Base-by-base conservation (phyloP, 306 rosid genomes). In the Prunus mume region DNA sequence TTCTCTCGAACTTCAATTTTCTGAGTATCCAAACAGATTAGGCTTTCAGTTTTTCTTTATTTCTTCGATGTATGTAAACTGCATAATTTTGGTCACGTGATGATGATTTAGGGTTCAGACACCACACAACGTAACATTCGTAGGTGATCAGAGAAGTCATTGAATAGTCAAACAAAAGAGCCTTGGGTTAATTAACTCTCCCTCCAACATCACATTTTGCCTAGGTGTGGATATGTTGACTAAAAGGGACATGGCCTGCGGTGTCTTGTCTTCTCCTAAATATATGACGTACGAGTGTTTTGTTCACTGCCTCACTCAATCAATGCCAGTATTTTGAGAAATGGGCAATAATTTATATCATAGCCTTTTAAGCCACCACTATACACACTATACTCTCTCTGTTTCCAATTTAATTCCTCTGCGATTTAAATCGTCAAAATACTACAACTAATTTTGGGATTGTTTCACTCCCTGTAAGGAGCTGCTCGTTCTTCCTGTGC, bases 401-500 rank as follows among this genome's bases (percentile, higher is more conserved):
- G n/a, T 62, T 7, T 62, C 4, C 2, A 27, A 2, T 60, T 25
- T 12, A 24, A 17, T 9, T 60, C 34, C 65, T 12, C 25, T 38
- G 27, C 15, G 6, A 56, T 56, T 56, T 55, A 20, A 34, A 3
- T 55, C 0, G 14, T 56, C 28, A 22, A 56, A 20, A 56, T 9
- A 56, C 22, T 56, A 56, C 14, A 20, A 20, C 2, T 12, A 9
- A 55, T n/a, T 55, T 55, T n/a, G 22, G 1, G 3, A 19, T 56
- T 20, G 1, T 38, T 2, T 34, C 38, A 5, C 5, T 34, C 2
- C 1, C 1, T 0, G 0, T 5, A 34, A 32, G 38, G 38, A 32
- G 1, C 4, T 32, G 4, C 1, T 32, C 1, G 34, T 32, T 0
- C 0, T 4, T 32, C 1, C 0, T 5, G 38, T 32, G 7, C 1